phyloP scores from a whole-genome alignment of 148 eudicot genomes.

The Rheum nobile region DNA sequence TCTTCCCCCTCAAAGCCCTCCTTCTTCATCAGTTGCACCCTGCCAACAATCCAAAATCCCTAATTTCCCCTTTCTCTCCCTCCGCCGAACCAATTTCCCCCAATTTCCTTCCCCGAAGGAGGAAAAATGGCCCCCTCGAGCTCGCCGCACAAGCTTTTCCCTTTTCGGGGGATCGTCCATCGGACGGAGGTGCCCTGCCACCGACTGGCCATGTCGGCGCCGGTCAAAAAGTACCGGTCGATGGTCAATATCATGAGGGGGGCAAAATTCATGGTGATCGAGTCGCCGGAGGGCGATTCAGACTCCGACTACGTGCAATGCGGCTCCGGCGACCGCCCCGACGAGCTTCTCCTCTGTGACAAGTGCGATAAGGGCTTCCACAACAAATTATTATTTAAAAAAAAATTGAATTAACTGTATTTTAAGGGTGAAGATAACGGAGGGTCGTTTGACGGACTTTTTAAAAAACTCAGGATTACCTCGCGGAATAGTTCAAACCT shows the following conservation, averaged over 20 bases:
- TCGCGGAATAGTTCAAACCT: no score
- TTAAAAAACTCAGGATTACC: no score
- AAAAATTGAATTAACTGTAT: no score
- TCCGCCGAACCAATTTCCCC: not conserved
- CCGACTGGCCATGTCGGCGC: not conserved
- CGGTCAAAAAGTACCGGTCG: slow-evolving; percentile 1
- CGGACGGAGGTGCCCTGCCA: slow-evolving; percentile 5
- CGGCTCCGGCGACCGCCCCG: slow-evolving; percentile 51
- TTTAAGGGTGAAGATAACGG: no score
- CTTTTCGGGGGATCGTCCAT: slow-evolving; percentile 4
- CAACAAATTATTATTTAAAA: no score
- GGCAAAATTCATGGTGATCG: no score
- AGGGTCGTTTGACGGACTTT: no score
- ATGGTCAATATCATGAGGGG: not conserved
- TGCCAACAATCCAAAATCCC: not conserved
- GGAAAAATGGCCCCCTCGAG: no score
- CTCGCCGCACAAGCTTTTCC: no score
- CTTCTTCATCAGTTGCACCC: not conserved
- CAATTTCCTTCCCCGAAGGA: no score
- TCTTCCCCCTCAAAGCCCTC: not conserved
- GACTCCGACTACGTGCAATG: slow-evolving; percentile 49
- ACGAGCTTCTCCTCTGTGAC: no score
- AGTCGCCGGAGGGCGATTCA: slow-evolving; percentile 19
- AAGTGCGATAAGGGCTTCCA: no score
- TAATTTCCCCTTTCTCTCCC: not conserved